These are phyloP conservation scores for Tieghemiomyces parasiticus DNA, from an alignment of 192 early-diverging fungal genomes.

Conservation along the genomic window DNA sequence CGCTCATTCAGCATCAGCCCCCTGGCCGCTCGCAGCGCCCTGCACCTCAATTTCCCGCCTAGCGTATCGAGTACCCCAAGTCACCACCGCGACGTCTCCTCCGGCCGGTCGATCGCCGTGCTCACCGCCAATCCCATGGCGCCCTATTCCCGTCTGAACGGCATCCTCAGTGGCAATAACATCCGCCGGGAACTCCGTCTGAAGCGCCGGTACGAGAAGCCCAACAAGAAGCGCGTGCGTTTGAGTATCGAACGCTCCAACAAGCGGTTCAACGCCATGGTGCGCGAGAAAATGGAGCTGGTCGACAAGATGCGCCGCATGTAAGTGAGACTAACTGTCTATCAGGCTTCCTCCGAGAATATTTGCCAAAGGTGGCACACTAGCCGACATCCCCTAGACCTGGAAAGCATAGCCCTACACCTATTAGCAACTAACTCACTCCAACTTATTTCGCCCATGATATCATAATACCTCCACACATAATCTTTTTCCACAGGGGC, in stretches of 20 bases:
- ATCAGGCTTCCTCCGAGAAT: too few species aligned
- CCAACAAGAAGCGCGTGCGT: conserved; percentile 43
- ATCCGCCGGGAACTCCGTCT: conserved; percentile 36
- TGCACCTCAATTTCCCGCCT: neutral
- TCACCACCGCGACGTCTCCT: neutral
- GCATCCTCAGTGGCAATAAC: conserved; percentile 37
- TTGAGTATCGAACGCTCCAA: conserved; percentile 33
- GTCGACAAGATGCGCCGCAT: conserved; percentile 38
- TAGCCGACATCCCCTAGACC: too few species aligned
- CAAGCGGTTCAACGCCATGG: conserved; percentile 38
- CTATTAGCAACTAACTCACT: too few species aligned
- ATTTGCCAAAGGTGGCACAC: too few species aligned
- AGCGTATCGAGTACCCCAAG: neutral
- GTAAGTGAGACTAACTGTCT: conserved; percentile 8
- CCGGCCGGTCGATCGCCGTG: conserved; percentile 35
- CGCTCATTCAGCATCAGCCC: too few species aligned
- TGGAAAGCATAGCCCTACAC: too few species aligned
- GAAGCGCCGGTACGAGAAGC: conserved; percentile 50
- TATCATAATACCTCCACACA: too few species aligned
- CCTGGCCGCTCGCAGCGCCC: too few species aligned
- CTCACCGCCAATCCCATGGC: conserved; percentile 17
- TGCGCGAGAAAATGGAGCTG: conserved; percentile 43
- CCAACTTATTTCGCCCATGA: too few species aligned
- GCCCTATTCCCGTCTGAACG: conserved; percentile 38
- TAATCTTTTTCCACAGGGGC: too few species aligned